Conservation (phyloP, 2,329 filamentous ascomycete species). For the Passalora sequoiae region DNA sequence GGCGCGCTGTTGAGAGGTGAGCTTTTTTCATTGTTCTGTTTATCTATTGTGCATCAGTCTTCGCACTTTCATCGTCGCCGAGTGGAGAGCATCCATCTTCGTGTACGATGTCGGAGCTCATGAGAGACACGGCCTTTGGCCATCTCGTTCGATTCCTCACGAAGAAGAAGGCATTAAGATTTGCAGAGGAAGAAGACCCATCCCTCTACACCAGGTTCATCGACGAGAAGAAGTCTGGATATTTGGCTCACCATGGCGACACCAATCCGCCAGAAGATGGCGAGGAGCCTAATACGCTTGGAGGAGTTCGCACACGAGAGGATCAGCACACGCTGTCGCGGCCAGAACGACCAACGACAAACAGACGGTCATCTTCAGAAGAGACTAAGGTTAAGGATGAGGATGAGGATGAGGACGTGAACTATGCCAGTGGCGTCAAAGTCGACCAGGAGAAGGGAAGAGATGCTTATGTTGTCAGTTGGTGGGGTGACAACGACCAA, state of each 20-base stretch:
- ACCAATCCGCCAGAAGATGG: conserved; percentile 34
- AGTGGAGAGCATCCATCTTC: not conserved
- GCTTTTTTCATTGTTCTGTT: not conserved
- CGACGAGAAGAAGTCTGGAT: conserved; percentile 46
- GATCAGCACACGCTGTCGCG: conserved; percentile 1
- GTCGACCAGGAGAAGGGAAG: conserved; percentile 51
- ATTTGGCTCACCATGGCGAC: conserved; percentile 45
- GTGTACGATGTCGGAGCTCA: conserved; percentile 30
- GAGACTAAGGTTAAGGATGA: conserved; percentile 24
- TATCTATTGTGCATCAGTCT: no score
- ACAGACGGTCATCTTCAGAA: conserved; percentile 18
- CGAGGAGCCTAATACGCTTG: conserved; percentile 24
- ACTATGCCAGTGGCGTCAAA: conserved; percentile 39
- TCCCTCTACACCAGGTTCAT: conserved; percentile 47
- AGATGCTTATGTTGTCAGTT: conserved; percentile 48
- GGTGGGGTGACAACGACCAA: conserved; percentile 47
- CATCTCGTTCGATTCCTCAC: conserved; percentile 44
- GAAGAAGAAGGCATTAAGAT: conserved; percentile 40
- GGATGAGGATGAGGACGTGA: conserved; percentile 25
- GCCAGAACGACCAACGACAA: conserved; percentile 8
- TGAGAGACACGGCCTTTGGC: conserved; percentile 45
- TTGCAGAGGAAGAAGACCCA: conserved; percentile 47
- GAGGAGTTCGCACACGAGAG: conserved; percentile 27
- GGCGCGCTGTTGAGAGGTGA: not conserved
- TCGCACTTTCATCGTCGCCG: not conserved